A percentile compares a stretch with the other conserved stretches of the same genome.
phyloP scores from a whole-genome alignment of 495 filamentous ascomycete genomes.

The Terfezia claveryi region DNA sequence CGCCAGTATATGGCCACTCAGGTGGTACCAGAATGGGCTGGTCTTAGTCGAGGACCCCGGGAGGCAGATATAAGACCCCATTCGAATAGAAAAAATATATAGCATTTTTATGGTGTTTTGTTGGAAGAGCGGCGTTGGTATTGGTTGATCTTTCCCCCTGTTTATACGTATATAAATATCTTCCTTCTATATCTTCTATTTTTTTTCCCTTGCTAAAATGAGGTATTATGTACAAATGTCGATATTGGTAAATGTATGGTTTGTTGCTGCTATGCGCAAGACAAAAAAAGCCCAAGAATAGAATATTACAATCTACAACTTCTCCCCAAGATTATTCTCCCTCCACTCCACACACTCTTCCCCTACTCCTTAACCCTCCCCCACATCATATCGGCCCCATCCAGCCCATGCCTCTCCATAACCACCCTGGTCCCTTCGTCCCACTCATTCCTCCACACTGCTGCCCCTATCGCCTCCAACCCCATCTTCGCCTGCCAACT shows the following conservation, averaged over 20 bases:
- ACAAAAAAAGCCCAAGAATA: background rate
- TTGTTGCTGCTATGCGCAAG: background rate
- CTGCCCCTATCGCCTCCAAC: slow-evolving; percentile 55
- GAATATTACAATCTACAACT: slow-evolving; percentile 13
- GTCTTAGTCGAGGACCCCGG: background rate
- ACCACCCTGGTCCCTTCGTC: slow-evolving; percentile 66
- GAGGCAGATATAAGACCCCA: background rate
- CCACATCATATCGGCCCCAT: slow-evolving; percentile 64
- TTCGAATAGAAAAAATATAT: background rate
- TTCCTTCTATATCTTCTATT: too few relatives aligned
- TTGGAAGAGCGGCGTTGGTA: too few relatives aligned
- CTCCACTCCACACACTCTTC: background rate
- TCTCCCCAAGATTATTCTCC: background rate
- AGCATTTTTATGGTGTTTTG: too few relatives aligned
- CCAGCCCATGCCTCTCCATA: slow-evolving; percentile 56
- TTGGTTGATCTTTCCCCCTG: too few relatives aligned
- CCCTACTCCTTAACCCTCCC: slow-evolving; percentile 43
- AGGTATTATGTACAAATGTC: background rate
- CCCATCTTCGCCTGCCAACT: slow-evolving; percentile 44
- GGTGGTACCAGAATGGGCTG: slow-evolving; percentile 9
- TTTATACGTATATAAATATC: too few relatives aligned
- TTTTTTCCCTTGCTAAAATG: too few relatives aligned
- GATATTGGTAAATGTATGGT: background rate
- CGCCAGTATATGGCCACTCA: slow-evolving; percentile 23
- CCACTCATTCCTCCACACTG: slow-evolving; percentile 73